Percentiles rank a stretch among this genome's conserved stretches.
These are phyloP conservation scores for Clonostachys byssicola DNA, from an alignment of 2,329 filamentous ascomycete species.

Conservation along the genomic window DNA sequence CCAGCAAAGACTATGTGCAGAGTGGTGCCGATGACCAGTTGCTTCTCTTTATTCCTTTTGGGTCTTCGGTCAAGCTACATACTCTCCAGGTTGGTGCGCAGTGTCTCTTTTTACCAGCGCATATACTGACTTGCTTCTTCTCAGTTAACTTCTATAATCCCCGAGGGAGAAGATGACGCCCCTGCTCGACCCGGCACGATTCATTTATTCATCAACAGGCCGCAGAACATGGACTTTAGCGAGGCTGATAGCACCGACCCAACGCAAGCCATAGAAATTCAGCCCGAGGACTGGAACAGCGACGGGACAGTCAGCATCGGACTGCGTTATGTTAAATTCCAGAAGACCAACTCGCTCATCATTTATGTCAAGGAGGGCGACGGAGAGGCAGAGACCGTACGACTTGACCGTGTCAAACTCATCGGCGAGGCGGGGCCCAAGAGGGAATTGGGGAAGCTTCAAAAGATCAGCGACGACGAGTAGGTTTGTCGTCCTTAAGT, in stretches of 20 bases:
- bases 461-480: constrained; percentile 83
- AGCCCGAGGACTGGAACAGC: constrained; percentile 74
- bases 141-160: constrained; percentile 78
- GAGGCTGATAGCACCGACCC: constrained; percentile 84
- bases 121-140: constrained; percentile 17
- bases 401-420: constrained; percentile 73
- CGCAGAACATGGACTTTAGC: constrained; percentile 90
- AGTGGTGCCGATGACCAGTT: constrained; percentile 97
- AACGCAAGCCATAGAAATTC: constrained; percentile 75
- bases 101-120: background rate
- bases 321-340: constrained; percentile 94
- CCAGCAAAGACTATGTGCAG: constrained; percentile 77
- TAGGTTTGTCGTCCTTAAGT: constrained; percentile 20
- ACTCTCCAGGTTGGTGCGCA: constrained; percentile 55
- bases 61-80: constrained; percentile 83
- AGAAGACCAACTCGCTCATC: constrained; percentile 83
- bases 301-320: constrained; percentile 69
- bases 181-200: constrained; percentile 80
- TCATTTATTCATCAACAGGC: constrained; percentile 81
- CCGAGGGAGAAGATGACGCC: constrained; percentile 65
- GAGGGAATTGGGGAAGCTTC: constrained; percentile 87
- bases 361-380: constrained; percentile 87
- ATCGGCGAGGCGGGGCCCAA: constrained; percentile 91
- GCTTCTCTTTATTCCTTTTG: constrained; percentile 88
- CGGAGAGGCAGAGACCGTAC: constrained; percentile 77